Evolutionary conservation across 148 eudicot genomes (phyloP), one percentile per base, ranked within the genome.

Genomic region (Rhododendron ovatum): DNA sequence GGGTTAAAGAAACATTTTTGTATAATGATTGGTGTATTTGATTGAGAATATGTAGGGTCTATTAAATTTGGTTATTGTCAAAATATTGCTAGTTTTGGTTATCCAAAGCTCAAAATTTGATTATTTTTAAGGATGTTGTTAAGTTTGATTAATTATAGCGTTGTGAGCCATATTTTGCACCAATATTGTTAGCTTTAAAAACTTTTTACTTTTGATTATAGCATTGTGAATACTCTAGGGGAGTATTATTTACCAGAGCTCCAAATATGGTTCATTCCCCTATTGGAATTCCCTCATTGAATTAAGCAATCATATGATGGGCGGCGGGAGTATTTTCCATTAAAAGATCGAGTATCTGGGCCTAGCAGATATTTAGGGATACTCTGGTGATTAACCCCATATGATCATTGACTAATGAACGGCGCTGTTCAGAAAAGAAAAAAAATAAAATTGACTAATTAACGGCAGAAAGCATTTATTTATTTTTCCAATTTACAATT

Each of bases 321-420:
- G 45, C 79, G 84, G 78, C 39, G 47, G 22, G 22, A 51, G 84
- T 51, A 86, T 80, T 75, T 85, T 33, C 43, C 33, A 17, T 9
- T 51, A 51, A 3, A 51, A 41, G 45, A 41, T 17, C 22, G 61
- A 55, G 61, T 55, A 55, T 55, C 61, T 15, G 5, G 22, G 24
- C 17, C 20, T 1, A 82, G 78, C 92, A 89, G 92, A 91, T 91
- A 87, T 91, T 2, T 55, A 89, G 92, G 92, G 92, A 88, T 90
- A 87, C 88, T 81, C 41, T 45, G 30, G 7, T 81, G 2, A 87
- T 85, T 79, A 83, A 85, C 1, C 57, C 61, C 61, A 51, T 18
- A 55, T 55, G 61, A 55, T 55, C 59, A 55, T 55, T 55, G 61
- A 55, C 61, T 55, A 55, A 55, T 17, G 61, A 17, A 55, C 61